Conservation (phyloP, 495 filamentous ascomycete genomes). For the Daldinia vernicosa region DNA sequence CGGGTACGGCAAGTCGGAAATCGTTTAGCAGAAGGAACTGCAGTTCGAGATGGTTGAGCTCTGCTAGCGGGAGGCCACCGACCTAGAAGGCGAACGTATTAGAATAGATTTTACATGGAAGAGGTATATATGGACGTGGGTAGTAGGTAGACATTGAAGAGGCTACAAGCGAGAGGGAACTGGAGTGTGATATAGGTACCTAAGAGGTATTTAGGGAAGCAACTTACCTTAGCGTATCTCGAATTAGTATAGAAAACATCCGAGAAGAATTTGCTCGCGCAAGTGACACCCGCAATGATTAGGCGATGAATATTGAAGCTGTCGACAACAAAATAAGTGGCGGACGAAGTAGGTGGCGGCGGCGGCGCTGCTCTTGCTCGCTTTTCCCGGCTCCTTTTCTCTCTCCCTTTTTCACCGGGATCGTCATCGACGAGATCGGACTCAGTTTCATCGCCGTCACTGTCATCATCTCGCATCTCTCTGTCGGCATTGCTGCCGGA, state of each 20-base stretch:
- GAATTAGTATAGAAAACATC: constrained; percentile 99
- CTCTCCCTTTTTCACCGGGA: constrained; percentile 42
- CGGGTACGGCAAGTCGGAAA: constrained; percentile 91
- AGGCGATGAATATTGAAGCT: constrained; percentile 99
- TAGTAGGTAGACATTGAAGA: neutral
- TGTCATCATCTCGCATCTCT: constrained; percentile 50
- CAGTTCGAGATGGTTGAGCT: constrained; percentile 95
- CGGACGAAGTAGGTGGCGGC: constrained; percentile 55
- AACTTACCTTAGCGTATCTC: constrained; percentile 93
- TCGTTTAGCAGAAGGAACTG: constrained; percentile 98
- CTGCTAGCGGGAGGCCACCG: constrained; percentile 91
- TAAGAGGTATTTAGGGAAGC: neutral
- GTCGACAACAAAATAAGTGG: constrained; percentile 91
- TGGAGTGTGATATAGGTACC: neutral
- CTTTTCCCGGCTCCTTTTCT: constrained; percentile 17
- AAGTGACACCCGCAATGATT: constrained; percentile 97
- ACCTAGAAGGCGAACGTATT: constrained; percentile 65
- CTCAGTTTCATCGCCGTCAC: constrained; percentile 49
- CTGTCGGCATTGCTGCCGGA: constrained; percentile 37
- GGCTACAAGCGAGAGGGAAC: no score
- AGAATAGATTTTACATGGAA: neutral
- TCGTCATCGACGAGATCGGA: constrained; percentile 54
- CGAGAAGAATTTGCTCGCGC: constrained; percentile 99
- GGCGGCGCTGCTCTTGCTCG: constrained; percentile 47
- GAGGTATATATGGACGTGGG: neutral